phyloP scores from a whole-genome alignment of 371 early-diverging fungal species.

The Lichtheimia ramosa region DNA sequence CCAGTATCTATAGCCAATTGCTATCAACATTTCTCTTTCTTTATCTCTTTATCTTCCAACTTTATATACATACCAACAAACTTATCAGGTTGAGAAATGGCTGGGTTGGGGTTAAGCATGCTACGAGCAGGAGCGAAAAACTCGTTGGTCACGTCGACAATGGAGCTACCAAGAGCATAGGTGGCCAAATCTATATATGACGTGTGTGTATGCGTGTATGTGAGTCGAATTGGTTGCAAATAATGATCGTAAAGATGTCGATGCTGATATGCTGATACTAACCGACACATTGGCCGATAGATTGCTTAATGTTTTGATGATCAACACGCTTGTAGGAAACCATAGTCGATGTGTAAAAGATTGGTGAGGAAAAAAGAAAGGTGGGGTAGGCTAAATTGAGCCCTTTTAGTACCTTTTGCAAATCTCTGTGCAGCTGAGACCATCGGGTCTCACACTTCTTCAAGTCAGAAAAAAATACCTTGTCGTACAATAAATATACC shows the following conservation, averaged over 20 bases:
- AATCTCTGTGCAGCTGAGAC: too few species aligned
- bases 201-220: too few species aligned
- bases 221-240: slow-evolving; percentile 2
- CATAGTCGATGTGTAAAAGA: background rate
- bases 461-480: too few species aligned
- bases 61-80: slow-evolving; percentile 48
- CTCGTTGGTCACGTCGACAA: slow-evolving; percentile 83
- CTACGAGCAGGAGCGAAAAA: slow-evolving; percentile 84
- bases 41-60: background rate
- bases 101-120: slow-evolving; percentile 72
- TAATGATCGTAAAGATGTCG: background rate
- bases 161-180: slow-evolving; percentile 67
- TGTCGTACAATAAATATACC: too few species aligned
- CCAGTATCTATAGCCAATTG: slow-evolving; percentile 50
- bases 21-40: background rate
- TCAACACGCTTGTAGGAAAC: slow-evolving; percentile 11
- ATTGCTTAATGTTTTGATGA: slow-evolving; percentile 2
- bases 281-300: slow-evolving; percentile 10
- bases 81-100: slow-evolving; percentile 64
- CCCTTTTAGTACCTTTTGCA: too few species aligned
- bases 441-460: too few species aligned
- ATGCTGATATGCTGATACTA: background rate
- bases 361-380: too few species aligned
- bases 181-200: slow-evolving; percentile 70
- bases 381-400: too few species aligned